Base-by-base conservation (phyloP, 106 monocot genomes). In the Narthecium ossifragum region DNA sequence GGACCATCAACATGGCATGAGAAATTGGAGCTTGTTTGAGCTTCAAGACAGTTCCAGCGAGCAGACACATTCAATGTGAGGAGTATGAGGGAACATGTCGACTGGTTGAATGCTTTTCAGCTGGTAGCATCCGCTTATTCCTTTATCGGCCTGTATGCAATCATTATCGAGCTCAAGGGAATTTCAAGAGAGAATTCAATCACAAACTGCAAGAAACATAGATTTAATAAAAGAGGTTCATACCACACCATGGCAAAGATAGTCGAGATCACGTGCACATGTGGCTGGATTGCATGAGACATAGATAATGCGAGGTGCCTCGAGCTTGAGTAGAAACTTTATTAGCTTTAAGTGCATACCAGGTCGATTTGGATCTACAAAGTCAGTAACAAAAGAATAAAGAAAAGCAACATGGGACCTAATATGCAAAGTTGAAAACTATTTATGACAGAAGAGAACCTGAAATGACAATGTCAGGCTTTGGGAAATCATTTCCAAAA, bases 31-130 rank as follows among this genome's bases (percentile, higher is more conserved):
- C 43, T 18, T 43, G 43, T 17, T 10, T n/a, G n/a, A n/a, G n/a
- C n/a, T 43, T 43, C 43, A 60, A n/a, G 32, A 50, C 36, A 90
- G 83, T 65, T 96, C 86, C 70, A 90, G 58, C 21, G 87, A 64
- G 59, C 90, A 96, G 45, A 96, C 72, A 61, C 96, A 90, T 53
- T 96, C 96, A 22, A 87, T 90, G 46, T 90, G 96, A 23, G 96
- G 90, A 22, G 96, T 96, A 61, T 96, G 90, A 26, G 96, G 96
- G 45, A 96, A 96, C 96, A 96, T 96, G 60, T 96, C 96, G 2
- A 96, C 83, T 20, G 96, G 96, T 31, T 81, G 86, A 31, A 90
- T 66, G 49, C 80, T 73, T 68, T 59, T 83, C 64, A 96, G 68
- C 41, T 51, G 55, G 78, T 96, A 96, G 62, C 90, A 84, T 46